Percentiles rank a stretch among this genome's conserved stretches.
Evolutionary conservation across 2,329 filamentous ascomycete genomes (phyloP).

Genomic region (Leptographium radiaticola): DNA sequence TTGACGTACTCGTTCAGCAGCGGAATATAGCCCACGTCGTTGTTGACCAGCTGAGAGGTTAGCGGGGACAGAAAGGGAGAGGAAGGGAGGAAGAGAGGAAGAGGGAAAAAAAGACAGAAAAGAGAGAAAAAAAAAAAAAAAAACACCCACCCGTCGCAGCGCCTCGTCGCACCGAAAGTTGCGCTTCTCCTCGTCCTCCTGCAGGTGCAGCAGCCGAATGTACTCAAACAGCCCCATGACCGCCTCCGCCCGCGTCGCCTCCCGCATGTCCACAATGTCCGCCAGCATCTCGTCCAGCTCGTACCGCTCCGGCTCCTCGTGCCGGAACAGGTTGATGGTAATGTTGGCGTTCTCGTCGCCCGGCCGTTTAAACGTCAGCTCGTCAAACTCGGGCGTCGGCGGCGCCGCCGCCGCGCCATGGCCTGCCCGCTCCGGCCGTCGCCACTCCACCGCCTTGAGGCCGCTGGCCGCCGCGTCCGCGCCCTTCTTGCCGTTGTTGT

Average conservation of each 20-base stretch:
- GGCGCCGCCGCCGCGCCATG: slow-evolving; percentile 35
- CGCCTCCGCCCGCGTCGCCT: slow-evolving; percentile 77
- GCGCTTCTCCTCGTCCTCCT: slow-evolving; percentile 91
- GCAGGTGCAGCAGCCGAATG: slow-evolving; percentile 68
- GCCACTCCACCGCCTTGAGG: slow-evolving; percentile 60
- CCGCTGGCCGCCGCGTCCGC: neutral
- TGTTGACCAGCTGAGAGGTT: slow-evolving; percentile 49
- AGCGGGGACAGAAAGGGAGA: neutral
- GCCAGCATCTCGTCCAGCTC: slow-evolving; percentile 66
- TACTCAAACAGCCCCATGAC: slow-evolving; percentile 95
- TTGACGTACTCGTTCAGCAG: slow-evolving; percentile 70
- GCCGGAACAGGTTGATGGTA: slow-evolving; percentile 71
- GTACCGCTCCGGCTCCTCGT: slow-evolving; percentile 78
- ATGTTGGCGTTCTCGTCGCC: slow-evolving; percentile 89
- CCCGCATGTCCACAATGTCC: slow-evolving; percentile 72
- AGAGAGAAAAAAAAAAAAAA: neutral
- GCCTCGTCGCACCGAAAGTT: slow-evolving; percentile 82
- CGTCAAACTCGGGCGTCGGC: slow-evolving; percentile 70
- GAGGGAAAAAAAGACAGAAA: neutral
- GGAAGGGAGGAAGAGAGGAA: neutral
- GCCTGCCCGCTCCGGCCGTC: slow-evolving; percentile 53
- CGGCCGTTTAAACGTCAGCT: slow-evolving; percentile 79
- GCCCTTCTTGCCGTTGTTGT: slow-evolving; percentile 46
- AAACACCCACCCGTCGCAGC: slow-evolving; percentile 53
- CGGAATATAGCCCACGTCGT: slow-evolving; percentile 73